Conservation (phyloP, 163 green algal species). For the Scenedesmus sp. region DNA sequence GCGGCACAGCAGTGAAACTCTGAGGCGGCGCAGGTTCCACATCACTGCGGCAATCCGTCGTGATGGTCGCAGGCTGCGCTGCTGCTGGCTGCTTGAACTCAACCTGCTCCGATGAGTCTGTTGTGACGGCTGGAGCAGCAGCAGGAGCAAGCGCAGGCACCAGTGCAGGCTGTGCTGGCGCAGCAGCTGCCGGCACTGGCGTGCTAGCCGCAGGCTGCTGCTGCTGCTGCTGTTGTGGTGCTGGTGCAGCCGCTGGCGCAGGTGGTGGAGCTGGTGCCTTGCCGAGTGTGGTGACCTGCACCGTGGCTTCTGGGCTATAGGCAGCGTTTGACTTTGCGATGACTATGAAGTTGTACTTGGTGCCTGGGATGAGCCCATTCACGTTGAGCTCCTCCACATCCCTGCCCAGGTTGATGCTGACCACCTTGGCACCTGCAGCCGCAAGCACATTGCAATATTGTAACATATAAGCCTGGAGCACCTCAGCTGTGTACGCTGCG, state of each 20-base stretch:
- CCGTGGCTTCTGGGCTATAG: neutral
- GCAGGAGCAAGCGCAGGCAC: neutral
- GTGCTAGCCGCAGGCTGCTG: neutral
- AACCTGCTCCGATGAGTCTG: neutral
- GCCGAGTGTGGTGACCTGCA: neutral
- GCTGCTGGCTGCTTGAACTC: neutral
- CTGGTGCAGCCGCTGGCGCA: constrained; percentile 12
- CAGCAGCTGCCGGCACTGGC: neutral
- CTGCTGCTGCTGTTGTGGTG: neutral
- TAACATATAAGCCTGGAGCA: no score
- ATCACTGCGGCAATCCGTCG: neutral
- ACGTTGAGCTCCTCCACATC: constrained; percentile 21
- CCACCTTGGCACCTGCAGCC: constrained; percentile 1
- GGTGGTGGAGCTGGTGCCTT: neutral
- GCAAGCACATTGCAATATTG: no score
- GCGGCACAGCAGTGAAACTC: neutral
- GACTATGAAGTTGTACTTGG: constrained; percentile 34
- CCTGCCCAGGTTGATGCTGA: constrained; percentile 5
- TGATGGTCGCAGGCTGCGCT: neutral
- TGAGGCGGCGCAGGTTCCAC: neutral
- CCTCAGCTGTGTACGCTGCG: neutral
- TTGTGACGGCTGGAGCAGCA: neutral
- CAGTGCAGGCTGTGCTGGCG: neutral
- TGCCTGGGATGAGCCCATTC: constrained; percentile 29
- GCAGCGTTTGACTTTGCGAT: neutral